Percentiles rank a stretch among this genome's conserved stretches.
phyloP scores from a whole-genome alignment of 768 basidiomycete species.

The Lanmaoa pseudosensibilis region DNA sequence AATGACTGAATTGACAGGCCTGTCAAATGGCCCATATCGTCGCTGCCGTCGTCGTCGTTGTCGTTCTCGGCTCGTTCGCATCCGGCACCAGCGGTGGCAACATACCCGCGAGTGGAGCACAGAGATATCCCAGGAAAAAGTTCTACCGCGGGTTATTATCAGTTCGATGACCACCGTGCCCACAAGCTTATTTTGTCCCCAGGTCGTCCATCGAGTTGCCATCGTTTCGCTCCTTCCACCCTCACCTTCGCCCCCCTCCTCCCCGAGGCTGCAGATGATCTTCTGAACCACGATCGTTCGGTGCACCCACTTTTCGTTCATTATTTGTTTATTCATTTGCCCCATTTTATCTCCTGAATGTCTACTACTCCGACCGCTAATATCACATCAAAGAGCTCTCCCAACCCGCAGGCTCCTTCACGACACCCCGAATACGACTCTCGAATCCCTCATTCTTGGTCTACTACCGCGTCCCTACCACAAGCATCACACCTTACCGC shows the following conservation, averaged over 20 bases:
- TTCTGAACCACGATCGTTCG: slow-evolving; percentile 15
- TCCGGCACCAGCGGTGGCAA: too few relatives aligned
- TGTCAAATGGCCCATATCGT: slow-evolving; percentile 2
- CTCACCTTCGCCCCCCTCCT: neutral
- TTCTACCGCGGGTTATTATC: slow-evolving; percentile 1
- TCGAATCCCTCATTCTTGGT: neutral
- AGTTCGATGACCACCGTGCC: neutral
- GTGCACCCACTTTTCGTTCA: slow-evolving; percentile 16
- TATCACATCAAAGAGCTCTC: slow-evolving; percentile 20
- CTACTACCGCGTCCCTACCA: too few relatives aligned
- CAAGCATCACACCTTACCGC: slow-evolving; percentile 3
- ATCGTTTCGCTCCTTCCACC: neutral
- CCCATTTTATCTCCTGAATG: slow-evolving; percentile 23
- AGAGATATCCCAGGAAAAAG: neutral
- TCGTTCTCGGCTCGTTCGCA: neutral
- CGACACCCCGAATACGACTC: slow-evolving; percentile 22
- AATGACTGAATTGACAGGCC: slow-evolving; percentile 17
- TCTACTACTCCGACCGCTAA: slow-evolving; percentile 26
- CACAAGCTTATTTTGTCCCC: slow-evolving; percentile 3
- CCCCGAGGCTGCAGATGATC: slow-evolving; percentile 14
- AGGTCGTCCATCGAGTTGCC: too few relatives aligned
- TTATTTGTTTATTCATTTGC: slow-evolving; percentile 27
- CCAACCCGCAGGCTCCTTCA: slow-evolving; percentile 13
- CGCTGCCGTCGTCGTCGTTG: slow-evolving; percentile 2
- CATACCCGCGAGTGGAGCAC: neutral